Conservation (phyloP, 2,329 filamentous ascomycete genomes). For the Davidsoniella australis region DNA sequence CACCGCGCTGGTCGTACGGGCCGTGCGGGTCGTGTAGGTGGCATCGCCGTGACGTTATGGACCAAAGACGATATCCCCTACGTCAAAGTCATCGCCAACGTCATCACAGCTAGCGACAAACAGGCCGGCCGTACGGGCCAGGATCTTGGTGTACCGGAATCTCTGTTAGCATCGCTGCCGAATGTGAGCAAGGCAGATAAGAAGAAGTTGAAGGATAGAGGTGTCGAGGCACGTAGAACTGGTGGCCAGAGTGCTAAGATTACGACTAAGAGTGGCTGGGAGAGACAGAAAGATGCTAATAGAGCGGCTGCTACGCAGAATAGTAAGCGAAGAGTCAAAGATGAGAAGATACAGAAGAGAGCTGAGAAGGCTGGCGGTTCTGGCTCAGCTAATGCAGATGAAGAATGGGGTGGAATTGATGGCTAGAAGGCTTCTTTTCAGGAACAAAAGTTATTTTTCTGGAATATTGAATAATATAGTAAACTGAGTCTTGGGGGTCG, state of each 20-base stretch:
- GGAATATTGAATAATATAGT: too few species aligned
- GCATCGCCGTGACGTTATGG: conserved; percentile 84
- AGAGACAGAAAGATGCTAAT: conserved; percentile 52
- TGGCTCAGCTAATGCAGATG: conserved; percentile 12
- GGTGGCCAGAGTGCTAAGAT: conserved; percentile 43
- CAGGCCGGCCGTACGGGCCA: conserved; percentile 38
- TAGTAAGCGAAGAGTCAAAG: conserved; percentile 37
- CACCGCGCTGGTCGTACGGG: conserved; percentile 88
- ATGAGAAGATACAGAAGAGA: conserved; percentile 15
- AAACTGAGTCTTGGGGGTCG: too few species aligned
- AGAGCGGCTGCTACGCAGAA: conserved; percentile 42
- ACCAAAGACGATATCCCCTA: conserved; percentile 85
- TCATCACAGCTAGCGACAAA: conserved; percentile 70
- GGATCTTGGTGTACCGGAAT: conserved; percentile 53
- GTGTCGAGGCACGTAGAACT: conserved; percentile 52
- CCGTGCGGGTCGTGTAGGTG: conserved; percentile 70
- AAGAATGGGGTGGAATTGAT: conserved; percentile 35
- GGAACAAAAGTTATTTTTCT: too few species aligned
- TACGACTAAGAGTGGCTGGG: conserved; percentile 66
- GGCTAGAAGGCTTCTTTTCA: conserved; percentile 6
- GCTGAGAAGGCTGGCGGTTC: conserved; percentile 13
- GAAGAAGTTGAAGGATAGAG: conserved; percentile 64
- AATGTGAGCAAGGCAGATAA: conserved; percentile 69
- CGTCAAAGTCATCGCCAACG: conserved; percentile 81
- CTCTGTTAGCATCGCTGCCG: conserved; percentile 77